Evolutionary conservation across 805 yeast species (phyloP), one percentile per base, ranked within the genome.

Genomic region (Candida cerambycidarum): DNA sequence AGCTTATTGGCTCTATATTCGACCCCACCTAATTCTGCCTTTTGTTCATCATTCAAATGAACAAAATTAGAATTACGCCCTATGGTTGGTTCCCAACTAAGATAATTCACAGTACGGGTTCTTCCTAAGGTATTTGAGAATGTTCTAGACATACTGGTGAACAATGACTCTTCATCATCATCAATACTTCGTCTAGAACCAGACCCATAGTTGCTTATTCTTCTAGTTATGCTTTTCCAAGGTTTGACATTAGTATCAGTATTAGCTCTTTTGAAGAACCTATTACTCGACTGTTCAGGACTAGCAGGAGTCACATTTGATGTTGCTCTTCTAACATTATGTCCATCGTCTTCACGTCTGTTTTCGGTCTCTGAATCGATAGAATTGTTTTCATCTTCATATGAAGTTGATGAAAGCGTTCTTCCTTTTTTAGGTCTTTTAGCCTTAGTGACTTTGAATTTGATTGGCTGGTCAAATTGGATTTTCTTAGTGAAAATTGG

Each of bases 11-110:
- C 89, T 33, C 97, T 76, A 59, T 93, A 93, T 58, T 93, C 99
- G 12, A 93, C 97, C 38, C 99, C 99, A 29, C 99, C 99, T 29
- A 93, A 67, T 60, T 93, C 99, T 45, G 86, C 95, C 55, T 88
- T 89, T 61, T 93, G 98, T 17, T 76, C 82, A 28, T 82, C 87
- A 2, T 88, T 80, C 32, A 93, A 62, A 12, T 85, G 85, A 2
- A 89, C 85, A 69, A 93, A 93, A 0, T 90, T 83, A 0, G 98
- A 92, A 62, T 93, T 93, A 61, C 97, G 77, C 9, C 97, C 98
- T 27, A 93, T 76, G 0, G 93, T 86, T 2, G 98, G 97, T 24
- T 76, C 77, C 88, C 95, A 89, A 0, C 97, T 89, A 17, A 92
- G 67, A 54, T 90, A 93, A 44, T 78, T 79, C 0, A 82, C 67